Conservation (phyloP, 306 rosid genomes). For the Castanea mollissima region DNA sequence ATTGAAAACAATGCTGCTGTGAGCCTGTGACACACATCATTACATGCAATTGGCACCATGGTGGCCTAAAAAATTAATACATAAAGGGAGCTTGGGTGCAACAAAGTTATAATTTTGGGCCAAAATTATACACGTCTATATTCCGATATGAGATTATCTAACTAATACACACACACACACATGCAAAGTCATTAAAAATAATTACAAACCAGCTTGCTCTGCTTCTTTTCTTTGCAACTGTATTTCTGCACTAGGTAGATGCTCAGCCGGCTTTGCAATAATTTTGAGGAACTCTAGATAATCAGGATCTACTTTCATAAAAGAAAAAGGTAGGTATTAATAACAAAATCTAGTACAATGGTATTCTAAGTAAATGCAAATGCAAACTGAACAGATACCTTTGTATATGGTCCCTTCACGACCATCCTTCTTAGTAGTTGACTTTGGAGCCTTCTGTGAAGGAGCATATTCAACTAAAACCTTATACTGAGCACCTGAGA, state of each 20-base stretch:
- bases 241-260: slow-evolving; percentile 98
- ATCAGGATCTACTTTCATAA: slow-evolving; percentile 67
- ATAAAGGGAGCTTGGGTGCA: background rate
- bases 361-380: background rate
- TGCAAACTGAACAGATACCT: slow-evolving; percentile 43
- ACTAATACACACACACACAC: background rate
- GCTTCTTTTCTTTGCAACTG: slow-evolving; percentile 98
- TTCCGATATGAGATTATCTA: background rate
- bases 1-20: background rate
- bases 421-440: slow-evolving; percentile 59
- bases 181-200: slow-evolving; percentile 19
- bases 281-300: slow-evolving; percentile 88
- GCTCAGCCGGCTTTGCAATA: slow-evolving; percentile 79
- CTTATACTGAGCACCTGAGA: slow-evolving; percentile 72
- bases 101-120: too few relatives aligned
- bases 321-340: slow-evolving; percentile 13
- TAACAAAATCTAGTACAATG: background rate
- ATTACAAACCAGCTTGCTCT: slow-evolving; percentile 82
- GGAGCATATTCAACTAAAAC: slow-evolving; percentile 92
- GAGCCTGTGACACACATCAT: background rate
- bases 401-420: slow-evolving; percentile 89
- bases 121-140: background rate
- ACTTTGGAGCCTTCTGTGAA: slow-evolving; percentile 80
- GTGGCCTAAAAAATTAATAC: background rate
- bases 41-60: background rate